Evolutionary conservation across 2,329 filamentous ascomycete genomes (phyloP).

Genomic region (Colletotrichum sp.): DNA sequence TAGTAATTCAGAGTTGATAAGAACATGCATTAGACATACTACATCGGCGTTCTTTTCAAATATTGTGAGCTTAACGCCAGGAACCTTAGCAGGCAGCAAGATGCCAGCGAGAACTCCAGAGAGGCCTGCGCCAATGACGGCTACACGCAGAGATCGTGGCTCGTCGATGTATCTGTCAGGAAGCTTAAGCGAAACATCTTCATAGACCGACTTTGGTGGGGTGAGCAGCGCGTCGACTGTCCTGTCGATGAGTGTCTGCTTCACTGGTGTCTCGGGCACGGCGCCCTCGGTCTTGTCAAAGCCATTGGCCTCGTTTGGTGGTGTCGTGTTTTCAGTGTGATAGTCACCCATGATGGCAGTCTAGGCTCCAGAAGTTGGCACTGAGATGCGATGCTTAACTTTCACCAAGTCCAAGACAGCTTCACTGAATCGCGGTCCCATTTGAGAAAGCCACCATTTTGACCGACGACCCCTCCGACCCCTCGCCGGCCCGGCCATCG

Average conservation of each 20-base stretch:
- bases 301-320: background rate
- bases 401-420: background rate
- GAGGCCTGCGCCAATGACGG: conserved; percentile 68
- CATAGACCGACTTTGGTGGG: conserved; percentile 8
- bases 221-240: conserved; percentile 11
- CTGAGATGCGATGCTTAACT: background rate
- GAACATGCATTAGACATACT: conserved; percentile 44
- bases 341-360: conserved; percentile 8
- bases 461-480: background rate
- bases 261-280: background rate
- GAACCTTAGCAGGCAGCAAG: conserved; percentile 71
- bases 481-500: background rate
- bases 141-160: conserved; percentile 55
- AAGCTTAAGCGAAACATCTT: conserved; percentile 25
- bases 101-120: conserved; percentile 68
- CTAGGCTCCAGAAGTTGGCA: background rate
- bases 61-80: conserved; percentile 67
- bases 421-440: background rate
- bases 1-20: background rate
- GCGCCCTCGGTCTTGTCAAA: background rate
- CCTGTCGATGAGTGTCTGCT: background rate
- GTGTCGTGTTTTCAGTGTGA: background rate
- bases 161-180: conserved; percentile 49
- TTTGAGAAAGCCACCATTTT: background rate
- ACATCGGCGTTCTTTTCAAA: conserved; percentile 73